Base-by-base conservation (phyloP, 768 basidiomycete species). In the Boletus bicolor region DNA sequence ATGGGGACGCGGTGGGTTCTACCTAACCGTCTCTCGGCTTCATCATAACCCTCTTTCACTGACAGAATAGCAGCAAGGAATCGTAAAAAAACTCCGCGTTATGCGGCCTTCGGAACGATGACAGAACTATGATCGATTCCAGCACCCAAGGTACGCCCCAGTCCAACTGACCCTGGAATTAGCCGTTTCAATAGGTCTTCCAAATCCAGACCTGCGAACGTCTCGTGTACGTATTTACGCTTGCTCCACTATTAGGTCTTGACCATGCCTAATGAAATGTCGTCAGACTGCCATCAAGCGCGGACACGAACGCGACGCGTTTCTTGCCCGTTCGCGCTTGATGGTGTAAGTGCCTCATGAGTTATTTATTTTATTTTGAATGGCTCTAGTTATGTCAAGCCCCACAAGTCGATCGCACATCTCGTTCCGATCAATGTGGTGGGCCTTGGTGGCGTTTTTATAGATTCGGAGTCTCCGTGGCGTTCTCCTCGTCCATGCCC, bases 381-480 rank as follows among this genome's bases (percentile, higher is more conserved):
- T 51, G 19, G 42, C 9, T 44, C 28, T 14, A 21, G 49, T 36
- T 28, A 28, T 44, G 44, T 47, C 34, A 39, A 46, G 24, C 51
- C 44, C 51, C 64, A 58, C 58, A 54, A 41, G 49, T 45, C 52
- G 53, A 69, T 64, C 60, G 46, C 55, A 62, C 53, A 51, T 64
- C 66, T 64, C n/a, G 49, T 62, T 59, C 62, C 64, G 58, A 68
- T 68, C 65, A 60, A 41, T n/a, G n/a, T 66, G 56, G 42, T 62
- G 51, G 45, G 42, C 60, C 26, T 24, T 60, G 59, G 54, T 67
- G 67, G 62, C 64, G 56, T 48, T 41, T 34, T 46, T 42, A 14
- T 36, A 44, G 53, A 53, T 34, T 30, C 28, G 28, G 44, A 43
- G 57, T 59, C 66, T 66, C 65, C 66, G 59, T 68, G 67, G 65